Percentiles rank a stretch among this genome's conserved stretches.
Conservation (phyloP, 352 stramenopile genomes). For the Phytophthora brassicae region DNA sequence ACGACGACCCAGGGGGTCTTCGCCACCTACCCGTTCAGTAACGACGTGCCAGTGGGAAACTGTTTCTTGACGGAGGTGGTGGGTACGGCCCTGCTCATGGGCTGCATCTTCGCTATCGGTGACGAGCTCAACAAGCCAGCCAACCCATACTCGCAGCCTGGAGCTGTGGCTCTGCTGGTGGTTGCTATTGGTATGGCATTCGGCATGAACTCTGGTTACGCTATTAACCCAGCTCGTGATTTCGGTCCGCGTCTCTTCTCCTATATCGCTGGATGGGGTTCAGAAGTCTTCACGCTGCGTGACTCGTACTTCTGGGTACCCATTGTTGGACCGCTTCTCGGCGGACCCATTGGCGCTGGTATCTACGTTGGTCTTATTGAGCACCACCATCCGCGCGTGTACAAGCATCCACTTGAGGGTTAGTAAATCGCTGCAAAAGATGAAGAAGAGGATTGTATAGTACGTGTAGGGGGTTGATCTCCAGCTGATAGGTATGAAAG, state of each 20-base stretch:
- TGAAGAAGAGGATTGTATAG: slow-evolving; percentile 29
- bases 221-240: slow-evolving; percentile 65
- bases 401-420: slow-evolving; percentile 41
- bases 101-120: slow-evolving; percentile 62
- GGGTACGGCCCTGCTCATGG: slow-evolving; percentile 56
- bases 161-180: slow-evolving; percentile 54
- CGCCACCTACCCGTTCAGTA: slow-evolving; percentile 51
- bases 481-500: slow-evolving; percentile 16
- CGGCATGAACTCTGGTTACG: slow-evolving; percentile 72
- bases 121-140: slow-evolving; percentile 61
- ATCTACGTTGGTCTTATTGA: slow-evolving; percentile 45
- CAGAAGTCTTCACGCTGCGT: slow-evolving; percentile 33
- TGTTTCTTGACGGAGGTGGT: slow-evolving; percentile 67
- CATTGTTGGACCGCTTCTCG: slow-evolving; percentile 49
- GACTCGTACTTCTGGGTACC: slow-evolving; percentile 69
- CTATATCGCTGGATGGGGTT: slow-evolving; percentile 42
- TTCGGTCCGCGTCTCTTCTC: slow-evolving; percentile 55
- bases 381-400: slow-evolving; percentile 51
- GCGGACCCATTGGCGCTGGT: slow-evolving; percentile 41
- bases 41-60: slow-evolving; percentile 38
- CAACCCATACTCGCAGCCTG: slow-evolving; percentile 42
- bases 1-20: slow-evolving; percentile 44
- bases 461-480: slow-evolving; percentile 13
- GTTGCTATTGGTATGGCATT: slow-evolving; percentile 72
- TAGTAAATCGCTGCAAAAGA: slow-evolving; percentile 17